Evolutionary conservation across 2,329 filamentous ascomycete genomes (phyloP).

Genomic region (Hirsutella thompsonii): DNA sequence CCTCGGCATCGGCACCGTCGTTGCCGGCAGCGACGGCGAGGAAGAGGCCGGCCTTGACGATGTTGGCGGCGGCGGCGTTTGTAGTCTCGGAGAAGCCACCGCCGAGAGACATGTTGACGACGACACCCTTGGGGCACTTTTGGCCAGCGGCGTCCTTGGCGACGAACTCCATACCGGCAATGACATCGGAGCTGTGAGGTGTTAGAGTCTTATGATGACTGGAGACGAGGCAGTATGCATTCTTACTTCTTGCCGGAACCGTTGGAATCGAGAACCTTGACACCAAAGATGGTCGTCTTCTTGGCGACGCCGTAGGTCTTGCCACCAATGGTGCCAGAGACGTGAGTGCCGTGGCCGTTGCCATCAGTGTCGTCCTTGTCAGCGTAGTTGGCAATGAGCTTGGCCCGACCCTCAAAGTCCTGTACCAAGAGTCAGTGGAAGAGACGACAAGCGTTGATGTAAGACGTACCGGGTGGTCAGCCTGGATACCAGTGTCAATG

Average conservation of each 20-base stretch:
- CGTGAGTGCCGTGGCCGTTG: constrained; percentile 35
- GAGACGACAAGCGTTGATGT: neutral
- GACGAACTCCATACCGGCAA: constrained; percentile 31
- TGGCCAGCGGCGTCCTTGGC: constrained; percentile 19
- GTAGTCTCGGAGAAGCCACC: constrained; percentile 29
- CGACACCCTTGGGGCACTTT: constrained; percentile 26
- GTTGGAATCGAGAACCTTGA: constrained; percentile 29
- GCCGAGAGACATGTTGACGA: constrained; percentile 43
- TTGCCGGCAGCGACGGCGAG: constrained; percentile 45
- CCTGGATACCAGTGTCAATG: constrained; percentile 29
- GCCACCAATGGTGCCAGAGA: constrained; percentile 30
- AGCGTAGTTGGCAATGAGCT: constrained; percentile 23
- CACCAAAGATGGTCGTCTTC: constrained; percentile 26
- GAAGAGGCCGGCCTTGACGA: constrained; percentile 31
- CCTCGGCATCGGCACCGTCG: constrained; percentile 25
- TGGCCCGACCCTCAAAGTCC: constrained; percentile 29
- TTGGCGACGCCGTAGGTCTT: constrained; percentile 32
- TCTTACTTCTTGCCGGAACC: constrained; percentile 21
- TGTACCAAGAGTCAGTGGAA: constrained; percentile 4
- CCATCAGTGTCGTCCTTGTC: constrained; percentile 23
- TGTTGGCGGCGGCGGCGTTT: constrained; percentile 32
- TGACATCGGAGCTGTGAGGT: constrained; percentile 19
- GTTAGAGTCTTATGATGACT: neutral
- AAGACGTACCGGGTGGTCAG: constrained; percentile 19
- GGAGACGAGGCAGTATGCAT: neutral